Evolutionary conservation across 2,329 filamentous ascomycete species (phyloP).

Genomic region (Talaromyces amestolkiae): DNA sequence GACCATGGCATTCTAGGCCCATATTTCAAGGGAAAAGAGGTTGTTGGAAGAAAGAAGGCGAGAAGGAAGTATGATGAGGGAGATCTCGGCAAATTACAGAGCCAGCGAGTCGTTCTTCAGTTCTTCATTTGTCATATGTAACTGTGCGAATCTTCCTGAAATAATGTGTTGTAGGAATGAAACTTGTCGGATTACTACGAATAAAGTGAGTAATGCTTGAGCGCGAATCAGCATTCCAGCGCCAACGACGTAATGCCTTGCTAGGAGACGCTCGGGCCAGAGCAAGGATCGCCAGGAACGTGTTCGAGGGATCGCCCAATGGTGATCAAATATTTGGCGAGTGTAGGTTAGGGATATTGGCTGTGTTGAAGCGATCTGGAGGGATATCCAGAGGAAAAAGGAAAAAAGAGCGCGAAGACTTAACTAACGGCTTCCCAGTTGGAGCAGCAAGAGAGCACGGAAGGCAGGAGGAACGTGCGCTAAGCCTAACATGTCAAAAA

Average conservation of each 20-base stretch:
- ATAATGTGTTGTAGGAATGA: background rate
- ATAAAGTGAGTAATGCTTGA: background rate
- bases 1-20: slow-evolving; percentile 57
- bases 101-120: background rate
- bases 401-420: background rate
- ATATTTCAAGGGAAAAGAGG: slow-evolving; percentile 33
- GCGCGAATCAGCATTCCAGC: slow-evolving; percentile 10
- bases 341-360: background rate
- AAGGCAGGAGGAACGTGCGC: background rate
- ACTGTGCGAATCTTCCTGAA: background rate
- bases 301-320: slow-evolving; percentile 3
- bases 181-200: background rate
- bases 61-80: background rate
- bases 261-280: slow-evolving; percentile 3
- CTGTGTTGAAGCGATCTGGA: background rate
- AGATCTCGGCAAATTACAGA: background rate
- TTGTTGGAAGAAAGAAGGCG: background rate
- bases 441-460: background rate
- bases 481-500: background rate
- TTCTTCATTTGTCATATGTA: slow-evolving; percentile 12
- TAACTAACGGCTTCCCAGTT: background rate
- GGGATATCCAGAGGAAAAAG: background rate
- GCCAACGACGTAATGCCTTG: slow-evolving; percentile 11
- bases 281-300: slow-evolving; percentile 14
- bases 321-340: background rate